A percentile compares a stretch with the other conserved stretches of the same genome.
Evolutionary conservation across 2,329 filamentous ascomycete species (phyloP).

Genomic region (Talaromyces sp.): DNA sequence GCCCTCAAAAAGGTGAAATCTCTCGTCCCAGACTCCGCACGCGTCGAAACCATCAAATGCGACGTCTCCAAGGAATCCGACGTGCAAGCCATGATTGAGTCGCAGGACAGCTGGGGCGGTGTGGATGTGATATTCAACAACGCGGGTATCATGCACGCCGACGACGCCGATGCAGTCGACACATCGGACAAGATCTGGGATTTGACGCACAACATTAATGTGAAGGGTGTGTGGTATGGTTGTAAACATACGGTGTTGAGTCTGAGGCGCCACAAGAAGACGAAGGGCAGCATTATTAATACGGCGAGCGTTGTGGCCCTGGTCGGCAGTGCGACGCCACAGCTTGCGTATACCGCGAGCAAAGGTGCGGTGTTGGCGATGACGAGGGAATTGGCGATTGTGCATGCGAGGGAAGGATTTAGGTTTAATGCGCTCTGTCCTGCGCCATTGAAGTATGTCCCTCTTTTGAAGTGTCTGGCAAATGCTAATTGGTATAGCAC

Average conservation of each 20-base stretch:
- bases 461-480: no score
- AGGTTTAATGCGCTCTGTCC: constrained; percentile 90
- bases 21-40: constrained; percentile 60
- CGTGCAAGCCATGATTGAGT: constrained; percentile 70
- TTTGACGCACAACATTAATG: constrained; percentile 87
- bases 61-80: constrained; percentile 85
- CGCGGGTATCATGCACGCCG: constrained; percentile 90
- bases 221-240: constrained; percentile 97
- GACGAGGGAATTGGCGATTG: constrained; percentile 86
- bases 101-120: constrained; percentile 79
- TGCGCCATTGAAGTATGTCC: constrained; percentile 70
- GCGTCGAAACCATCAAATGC: constrained; percentile 62
- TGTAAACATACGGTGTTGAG: constrained; percentile 86
- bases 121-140: constrained; percentile 96
- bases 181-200: constrained; percentile 93
- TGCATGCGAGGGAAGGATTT: constrained; percentile 84
- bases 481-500: constrained; percentile 51
- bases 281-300: constrained; percentile 80
- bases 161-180: constrained; percentile 74
- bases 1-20: constrained; percentile 72
- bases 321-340: constrained; percentile 80
- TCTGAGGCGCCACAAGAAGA: constrained; percentile 76
- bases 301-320: constrained; percentile 85
- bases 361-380: constrained; percentile 90
- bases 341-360: constrained; percentile 88